Conservation (phyloP, 208 protist genomes). For the Acanthamoeba triangularis region DNA sequence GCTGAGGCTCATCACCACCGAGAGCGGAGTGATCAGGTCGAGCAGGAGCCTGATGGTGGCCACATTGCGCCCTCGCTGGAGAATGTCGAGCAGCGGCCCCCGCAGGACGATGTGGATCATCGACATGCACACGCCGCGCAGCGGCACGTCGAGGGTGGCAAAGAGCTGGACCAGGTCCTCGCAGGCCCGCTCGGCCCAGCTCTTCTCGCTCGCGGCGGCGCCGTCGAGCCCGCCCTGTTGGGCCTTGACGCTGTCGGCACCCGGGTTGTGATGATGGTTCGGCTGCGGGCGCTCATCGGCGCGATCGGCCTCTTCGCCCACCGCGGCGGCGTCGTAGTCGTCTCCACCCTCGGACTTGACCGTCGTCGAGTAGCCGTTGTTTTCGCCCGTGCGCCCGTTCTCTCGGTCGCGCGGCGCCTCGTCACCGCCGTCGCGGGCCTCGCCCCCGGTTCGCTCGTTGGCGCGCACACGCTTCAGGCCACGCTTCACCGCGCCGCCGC, state of each 20-base stretch:
- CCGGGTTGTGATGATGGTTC: background rate
- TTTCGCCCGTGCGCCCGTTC: background rate
- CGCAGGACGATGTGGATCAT: constrained; percentile 12
- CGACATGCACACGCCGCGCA: constrained; percentile 20
- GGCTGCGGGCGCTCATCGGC: background rate
- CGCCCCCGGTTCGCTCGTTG: background rate
- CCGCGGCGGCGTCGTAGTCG: background rate
- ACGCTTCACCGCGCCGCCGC: background rate
- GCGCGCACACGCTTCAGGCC: background rate
- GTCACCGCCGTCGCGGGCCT: too few relatives aligned
- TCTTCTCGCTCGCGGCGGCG: background rate
- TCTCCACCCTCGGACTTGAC: background rate
- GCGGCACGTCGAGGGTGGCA: background rate
- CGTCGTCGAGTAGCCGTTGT: background rate
- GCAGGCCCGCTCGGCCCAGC: background rate
- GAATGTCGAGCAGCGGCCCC: background rate
- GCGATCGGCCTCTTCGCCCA: background rate
- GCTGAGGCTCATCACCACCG: constrained; percentile 15
- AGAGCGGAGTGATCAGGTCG: background rate
- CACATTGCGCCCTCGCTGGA: background rate
- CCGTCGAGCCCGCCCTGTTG: background rate
- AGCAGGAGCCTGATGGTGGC: background rate
- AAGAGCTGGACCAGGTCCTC: background rate
- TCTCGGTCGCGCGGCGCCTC: background rate
- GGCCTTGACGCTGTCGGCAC: background rate